phyloP scores from a whole-genome alignment of 2,329 filamentous ascomycete species.

The Dactylellina cionopaga region DNA sequence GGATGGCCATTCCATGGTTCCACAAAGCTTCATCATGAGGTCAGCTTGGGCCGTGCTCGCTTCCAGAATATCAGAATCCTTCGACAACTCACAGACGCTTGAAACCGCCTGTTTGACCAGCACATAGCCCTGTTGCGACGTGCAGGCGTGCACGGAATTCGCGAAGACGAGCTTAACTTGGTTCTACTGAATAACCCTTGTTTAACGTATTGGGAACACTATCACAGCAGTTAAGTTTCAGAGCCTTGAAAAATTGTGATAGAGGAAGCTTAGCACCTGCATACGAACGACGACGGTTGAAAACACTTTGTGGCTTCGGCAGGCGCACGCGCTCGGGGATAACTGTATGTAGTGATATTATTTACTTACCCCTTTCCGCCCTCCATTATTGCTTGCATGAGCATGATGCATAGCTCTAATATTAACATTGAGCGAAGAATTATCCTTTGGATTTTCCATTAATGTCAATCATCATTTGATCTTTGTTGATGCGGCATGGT shows the following conservation, averaged over 20 bases:
- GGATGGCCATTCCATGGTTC: too few relatives aligned
- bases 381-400: conserved; percentile 18
- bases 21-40: conserved; percentile 1
- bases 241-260: conserved; percentile 23
- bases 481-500: not conserved
- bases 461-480: too few relatives aligned
- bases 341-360: too few relatives aligned
- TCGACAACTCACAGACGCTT: conserved; percentile 2
- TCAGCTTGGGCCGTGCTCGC: conserved; percentile 3
- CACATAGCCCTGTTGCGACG: not conserved
- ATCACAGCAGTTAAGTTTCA: conserved; percentile 34
- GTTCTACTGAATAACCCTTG: conserved; percentile 30
- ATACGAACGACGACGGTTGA: conserved; percentile 18
- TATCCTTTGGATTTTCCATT: too few relatives aligned
- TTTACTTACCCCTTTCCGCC: conserved; percentile 5
- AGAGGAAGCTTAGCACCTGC: conserved; percentile 24
- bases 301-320: conserved; percentile 4
- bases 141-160: conserved; percentile 13
- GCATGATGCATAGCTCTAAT: too few relatives aligned
- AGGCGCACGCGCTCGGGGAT: conserved; percentile 14
- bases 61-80: conserved; percentile 26
- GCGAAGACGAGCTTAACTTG: conserved; percentile 15
- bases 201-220: conserved; percentile 2
- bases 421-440: too few relatives aligned
- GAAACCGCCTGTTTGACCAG: conserved; percentile 2